Evolutionary conservation across 257 asterid genomes (phyloP).

Genomic region (Scutellaria minor): DNA sequence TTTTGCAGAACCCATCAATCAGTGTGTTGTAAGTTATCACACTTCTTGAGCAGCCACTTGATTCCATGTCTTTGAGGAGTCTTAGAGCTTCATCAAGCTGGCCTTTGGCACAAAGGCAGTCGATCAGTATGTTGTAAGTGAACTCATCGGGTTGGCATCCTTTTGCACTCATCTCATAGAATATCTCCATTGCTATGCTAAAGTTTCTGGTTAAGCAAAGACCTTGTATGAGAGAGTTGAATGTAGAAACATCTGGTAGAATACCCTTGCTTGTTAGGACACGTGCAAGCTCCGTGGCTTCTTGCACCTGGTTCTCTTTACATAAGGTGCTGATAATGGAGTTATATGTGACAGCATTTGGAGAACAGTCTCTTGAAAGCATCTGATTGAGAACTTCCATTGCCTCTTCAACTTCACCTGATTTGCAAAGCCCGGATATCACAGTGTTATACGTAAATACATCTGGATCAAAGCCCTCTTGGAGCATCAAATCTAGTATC

Average conservation of each 20-base stretch:
- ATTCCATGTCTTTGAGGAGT: slow-evolving; percentile 85
- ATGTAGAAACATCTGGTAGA: slow-evolving; percentile 74
- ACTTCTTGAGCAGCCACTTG: slow-evolving; percentile 73
- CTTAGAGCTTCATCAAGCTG: slow-evolving; percentile 67
- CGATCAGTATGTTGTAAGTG: slow-evolving; percentile 84
- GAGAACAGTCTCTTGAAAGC: slow-evolving; percentile 72
- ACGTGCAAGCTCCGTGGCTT: slow-evolving; percentile 78
- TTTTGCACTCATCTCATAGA: slow-evolving; percentile 69
- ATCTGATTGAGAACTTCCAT: slow-evolving; percentile 74
- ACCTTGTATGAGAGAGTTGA: slow-evolving; percentile 84
- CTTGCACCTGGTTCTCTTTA: slow-evolving; percentile 73
- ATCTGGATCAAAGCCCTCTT: slow-evolving; percentile 82
- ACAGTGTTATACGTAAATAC: slow-evolving; percentile 71
- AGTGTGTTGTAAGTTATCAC: slow-evolving; percentile 76
- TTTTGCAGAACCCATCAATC: slow-evolving; percentile 85
- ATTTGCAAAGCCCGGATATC: slow-evolving; percentile 83
- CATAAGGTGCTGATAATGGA: slow-evolving; percentile 75
- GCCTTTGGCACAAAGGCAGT: slow-evolving; percentile 68
- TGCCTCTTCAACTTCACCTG: slow-evolving; percentile 69
- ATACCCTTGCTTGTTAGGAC: slow-evolving; percentile 62
- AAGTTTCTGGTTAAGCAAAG: slow-evolving; percentile 62
- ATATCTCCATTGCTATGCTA: slow-evolving; percentile 60
- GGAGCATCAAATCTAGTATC: slow-evolving; percentile 83
- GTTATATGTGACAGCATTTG: slow-evolving; percentile 77
- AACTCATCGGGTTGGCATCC: slow-evolving; percentile 91